These are phyloP conservation scores for Aspergillus terreus DNA, from an alignment of 2,329 filamentous ascomycete genomes.

Conservation along the genomic window DNA sequence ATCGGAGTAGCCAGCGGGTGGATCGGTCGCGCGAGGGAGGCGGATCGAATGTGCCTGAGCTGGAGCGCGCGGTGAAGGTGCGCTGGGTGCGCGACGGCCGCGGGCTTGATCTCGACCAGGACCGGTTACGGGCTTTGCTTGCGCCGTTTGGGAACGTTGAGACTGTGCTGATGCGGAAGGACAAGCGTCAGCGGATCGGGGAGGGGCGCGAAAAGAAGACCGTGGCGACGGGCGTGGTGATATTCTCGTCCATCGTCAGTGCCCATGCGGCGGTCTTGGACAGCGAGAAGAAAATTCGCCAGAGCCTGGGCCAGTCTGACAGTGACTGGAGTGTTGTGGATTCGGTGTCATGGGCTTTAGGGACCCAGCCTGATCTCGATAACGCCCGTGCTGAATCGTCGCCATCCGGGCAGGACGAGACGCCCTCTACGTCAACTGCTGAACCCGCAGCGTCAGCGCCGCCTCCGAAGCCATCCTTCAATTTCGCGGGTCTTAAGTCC, in stretches of 20 bases:
- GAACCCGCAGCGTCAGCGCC: slow-evolving; percentile 10
- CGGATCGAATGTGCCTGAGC: slow-evolving; percentile 45
- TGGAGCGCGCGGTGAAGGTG: slow-evolving; percentile 57
- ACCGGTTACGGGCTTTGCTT: slow-evolving; percentile 47
- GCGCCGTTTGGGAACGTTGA: slow-evolving; percentile 56
- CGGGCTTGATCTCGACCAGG: slow-evolving; percentile 46
- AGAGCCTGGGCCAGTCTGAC: slow-evolving; percentile 24
- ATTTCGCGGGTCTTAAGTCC: slow-evolving; percentile 32
- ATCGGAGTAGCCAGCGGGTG: slow-evolving; percentile 28
- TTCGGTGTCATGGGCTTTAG: slow-evolving; percentile 53
- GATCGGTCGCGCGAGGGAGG: slow-evolving; percentile 33
- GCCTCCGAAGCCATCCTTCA: slow-evolving; percentile 27
- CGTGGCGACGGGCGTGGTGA: slow-evolving; percentile 52
- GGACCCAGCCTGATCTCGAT: slow-evolving; percentile 49
- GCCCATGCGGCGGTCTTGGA: slow-evolving; percentile 56
- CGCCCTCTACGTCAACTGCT: slow-evolving; percentile 20
- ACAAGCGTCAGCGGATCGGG: slow-evolving; percentile 51
- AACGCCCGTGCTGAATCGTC: slow-evolving; percentile 8
- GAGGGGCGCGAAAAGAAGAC: slow-evolving; percentile 51
- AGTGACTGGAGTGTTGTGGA: slow-evolving; percentile 49
- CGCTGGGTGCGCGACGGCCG: slow-evolving; percentile 51
- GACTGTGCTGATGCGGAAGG: slow-evolving; percentile 52
- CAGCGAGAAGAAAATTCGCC: slow-evolving; percentile 35
- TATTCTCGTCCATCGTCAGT: slow-evolving; percentile 56
- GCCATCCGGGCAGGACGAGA: slow-evolving; percentile 11